Evolutionary conservation across 2,329 filamentous ascomycete species (phyloP), one percentile per base, ranked within the genome.

Genomic region (Xylariaceae sp.): DNA sequence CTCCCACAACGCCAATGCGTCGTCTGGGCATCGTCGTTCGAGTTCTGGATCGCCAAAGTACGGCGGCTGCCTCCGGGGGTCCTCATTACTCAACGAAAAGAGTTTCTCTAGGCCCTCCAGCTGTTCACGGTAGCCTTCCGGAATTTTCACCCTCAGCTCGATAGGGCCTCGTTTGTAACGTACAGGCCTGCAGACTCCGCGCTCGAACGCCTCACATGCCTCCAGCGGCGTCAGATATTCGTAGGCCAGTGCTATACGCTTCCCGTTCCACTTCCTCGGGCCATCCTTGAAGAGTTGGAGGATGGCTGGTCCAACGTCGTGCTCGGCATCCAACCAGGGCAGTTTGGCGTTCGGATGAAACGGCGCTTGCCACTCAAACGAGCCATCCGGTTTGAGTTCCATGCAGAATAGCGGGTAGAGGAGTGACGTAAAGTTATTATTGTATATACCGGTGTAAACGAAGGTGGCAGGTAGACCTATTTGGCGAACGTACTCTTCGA

Each of bases 401-500:
- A 97, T 96, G 76, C 93, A 95, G 77, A 98, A 98, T 3, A 98
- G 81, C 1, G 95, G 95, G 70, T 96, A 98, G 1, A 86, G 87
- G 29, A 97, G 81, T 45, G 90, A 95, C 26, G 93, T 98, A 75
- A 98, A 99, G 73, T 99, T 98, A 76, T 98, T 98, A 81, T 98
- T 96, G 80, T 98, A 99, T 67, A 97, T 97, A 57, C 93, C 95
- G 9, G 93, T 91, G 74, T 97, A 97, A 63, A 97, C 88, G 73
- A 96, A 98, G 0, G 93, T 98, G 1, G 93, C 87, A 0, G 91
- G 91, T 10, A 97, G 80, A 9, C 87, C 87, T 41, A 96, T 84
- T 70, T 91, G 85, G 55, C 90, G 86, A 49, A 97, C 84, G 73
- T 98, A 96, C 52, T 95, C 89, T 75, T 98, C 95, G 42, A 98